Evolutionary conservation across 2,329 filamentous ascomycete species (phyloP), one percentile per base, ranked within the genome.

Genomic region (Monosporascus sp.): DNA sequence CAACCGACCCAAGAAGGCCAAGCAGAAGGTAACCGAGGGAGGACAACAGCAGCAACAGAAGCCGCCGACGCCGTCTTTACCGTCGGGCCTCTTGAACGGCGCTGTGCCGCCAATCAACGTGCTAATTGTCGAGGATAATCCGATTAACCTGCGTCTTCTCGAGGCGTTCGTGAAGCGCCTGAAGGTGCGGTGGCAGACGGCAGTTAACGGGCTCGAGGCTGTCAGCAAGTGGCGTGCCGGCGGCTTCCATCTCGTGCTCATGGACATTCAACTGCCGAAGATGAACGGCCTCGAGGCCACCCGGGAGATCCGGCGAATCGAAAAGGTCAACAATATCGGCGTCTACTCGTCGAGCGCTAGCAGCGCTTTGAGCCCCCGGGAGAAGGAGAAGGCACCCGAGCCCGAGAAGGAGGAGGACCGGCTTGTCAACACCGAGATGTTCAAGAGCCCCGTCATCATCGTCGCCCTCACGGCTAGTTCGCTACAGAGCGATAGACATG

Each of bases 391-490:
- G 31, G 76, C 81, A 59, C 70, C 79, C 38, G 74, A 79, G 6
- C 43, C 43, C 43, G 43, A 45, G 43, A 45, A 45, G 7, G 85
- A 84, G 31, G 80, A 88, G 58, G 89, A 93, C 67, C 84, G 82
- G 59, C 78, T 93, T 4, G 77, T 80, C 40, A 87, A 87, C 60
- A 78, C 77, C 37, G 76, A 82, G 24, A 72, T 94, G 49, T 97
- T 97, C 78, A 97, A 97, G 72, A 95, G 90, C 60, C 93, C 94
- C 0, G 92, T 99, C 63, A 97, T 97, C 66, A 97, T 99, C 63
- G 94, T 99, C 20, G 94, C 94, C 3, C 79, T 99, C 64, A 99
- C 94, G 28, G 94, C 94, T 11, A 96, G 91, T 63, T 95, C 89
- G 56, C 75, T 99, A 66, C 93, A 97, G 72, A 96, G 91, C 68